phyloP scores from a whole-genome alignment of 2,329 filamentous ascomycete species.

The Ceratocystis lukuohia region DNA sequence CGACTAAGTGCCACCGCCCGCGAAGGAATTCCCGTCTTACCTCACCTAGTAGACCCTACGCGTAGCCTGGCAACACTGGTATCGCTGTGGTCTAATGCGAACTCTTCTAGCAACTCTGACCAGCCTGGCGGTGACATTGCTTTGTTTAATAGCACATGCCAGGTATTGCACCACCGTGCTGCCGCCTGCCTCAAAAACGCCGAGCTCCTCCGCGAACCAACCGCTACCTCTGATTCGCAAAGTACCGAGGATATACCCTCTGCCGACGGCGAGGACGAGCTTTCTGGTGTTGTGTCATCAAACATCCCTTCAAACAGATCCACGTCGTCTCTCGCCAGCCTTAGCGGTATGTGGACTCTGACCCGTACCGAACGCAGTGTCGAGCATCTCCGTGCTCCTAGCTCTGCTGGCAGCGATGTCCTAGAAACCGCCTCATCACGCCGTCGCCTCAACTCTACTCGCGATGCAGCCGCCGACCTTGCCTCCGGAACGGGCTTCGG shows the following conservation, averaged over 20 bases:
- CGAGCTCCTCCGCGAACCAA: constrained; percentile 30
- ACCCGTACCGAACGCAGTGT: constrained; percentile 17
- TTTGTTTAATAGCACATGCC: constrained; percentile 40
- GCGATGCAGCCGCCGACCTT: constrained; percentile 6
- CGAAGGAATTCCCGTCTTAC: constrained; percentile 85
- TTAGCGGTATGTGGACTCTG: constrained; percentile 20
- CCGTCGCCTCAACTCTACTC: constrained; percentile 4
- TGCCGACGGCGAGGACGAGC: constrained; percentile 26
- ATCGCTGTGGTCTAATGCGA: constrained; percentile 59
- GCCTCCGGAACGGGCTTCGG: constrained; percentile 20
- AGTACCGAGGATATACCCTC: not conserved
- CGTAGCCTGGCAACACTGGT: constrained; percentile 74
- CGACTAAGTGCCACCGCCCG: constrained; percentile 66
- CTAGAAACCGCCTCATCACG: constrained; percentile 22
- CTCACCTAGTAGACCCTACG: constrained; percentile 82
- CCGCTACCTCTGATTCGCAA: not conserved
- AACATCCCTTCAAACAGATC: constrained; percentile 22
- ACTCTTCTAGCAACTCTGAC: constrained; percentile 26
- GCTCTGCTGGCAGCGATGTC: constrained; percentile 39
- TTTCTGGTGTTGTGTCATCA: not conserved
- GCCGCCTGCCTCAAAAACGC: constrained; percentile 39
- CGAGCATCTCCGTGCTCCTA: constrained; percentile 31
- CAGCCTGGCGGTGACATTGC: constrained; percentile 37
- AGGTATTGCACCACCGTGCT: constrained; percentile 37
- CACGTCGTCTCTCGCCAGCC: constrained; percentile 9